Percentiles rank a stretch among this genome's conserved stretches.
Evolutionary conservation across 257 asterid genomes (phyloP).

Genomic region (Thymus mandschuricus): DNA sequence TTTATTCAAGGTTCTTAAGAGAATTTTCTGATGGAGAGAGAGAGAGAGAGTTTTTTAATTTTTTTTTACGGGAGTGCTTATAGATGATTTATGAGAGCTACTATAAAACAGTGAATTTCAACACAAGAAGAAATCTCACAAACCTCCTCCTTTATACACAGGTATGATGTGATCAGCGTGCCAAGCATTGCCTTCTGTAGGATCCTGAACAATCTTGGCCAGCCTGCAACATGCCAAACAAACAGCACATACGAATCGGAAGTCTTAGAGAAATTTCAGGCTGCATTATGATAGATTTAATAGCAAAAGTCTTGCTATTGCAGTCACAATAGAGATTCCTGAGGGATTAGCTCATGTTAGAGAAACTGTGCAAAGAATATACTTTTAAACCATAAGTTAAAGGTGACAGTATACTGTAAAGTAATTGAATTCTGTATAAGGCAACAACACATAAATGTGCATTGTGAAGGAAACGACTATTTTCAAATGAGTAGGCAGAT

Average conservation of each 20-base stretch:
- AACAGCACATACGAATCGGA: conserved; percentile 14
- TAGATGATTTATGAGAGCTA: background rate
- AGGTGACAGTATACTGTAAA: background rate
- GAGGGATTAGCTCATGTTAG: background rate
- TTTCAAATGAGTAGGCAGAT: conserved; percentile 3
- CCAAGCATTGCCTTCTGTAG: conserved; percentile 95
- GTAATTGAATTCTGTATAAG: background rate
- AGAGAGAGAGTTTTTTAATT: background rate
- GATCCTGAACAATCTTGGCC: conserved; percentile 72
- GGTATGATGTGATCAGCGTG: conserved; percentile 97
- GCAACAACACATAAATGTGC: background rate
- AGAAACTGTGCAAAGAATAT: background rate
- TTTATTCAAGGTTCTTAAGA: background rate
- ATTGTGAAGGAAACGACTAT: conserved; percentile 2
- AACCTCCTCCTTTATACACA: conserved; percentile 95
- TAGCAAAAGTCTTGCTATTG: background rate
- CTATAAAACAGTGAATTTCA: conserved; percentile 23
- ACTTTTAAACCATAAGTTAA: background rate
- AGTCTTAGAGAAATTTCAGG: background rate
- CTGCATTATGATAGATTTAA: background rate
- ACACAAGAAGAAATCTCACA: background rate
- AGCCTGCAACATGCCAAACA: conserved; percentile 54
- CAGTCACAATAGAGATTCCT: background rate
- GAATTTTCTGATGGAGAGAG: background rate
- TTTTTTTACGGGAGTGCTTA: too few species aligned